phyloP scores from a whole-genome alignment of 495 filamentous ascomycete species.

The Neurospora tetrasperma region DNA sequence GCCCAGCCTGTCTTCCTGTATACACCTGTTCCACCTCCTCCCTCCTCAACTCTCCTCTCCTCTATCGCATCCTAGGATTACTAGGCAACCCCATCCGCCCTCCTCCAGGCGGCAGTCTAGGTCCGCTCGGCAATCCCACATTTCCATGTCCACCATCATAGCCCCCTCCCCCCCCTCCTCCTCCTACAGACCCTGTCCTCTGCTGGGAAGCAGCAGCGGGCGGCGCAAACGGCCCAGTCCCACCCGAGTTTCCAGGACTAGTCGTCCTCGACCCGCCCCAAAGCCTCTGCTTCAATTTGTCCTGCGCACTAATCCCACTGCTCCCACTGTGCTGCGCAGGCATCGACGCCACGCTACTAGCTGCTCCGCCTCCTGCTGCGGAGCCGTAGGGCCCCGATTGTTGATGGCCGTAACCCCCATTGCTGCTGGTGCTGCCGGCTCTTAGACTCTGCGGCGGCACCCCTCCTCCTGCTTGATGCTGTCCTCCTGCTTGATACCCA shows the following conservation, averaged over 20 bases:
- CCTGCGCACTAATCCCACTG: conserved; percentile 28
- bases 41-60: background rate
- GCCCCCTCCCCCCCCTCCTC: background rate
- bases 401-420: conserved; percentile 14
- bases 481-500: conserved; percentile 48
- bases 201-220: conserved; percentile 17
- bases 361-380: conserved; percentile 18
- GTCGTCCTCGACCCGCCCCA: conserved; percentile 36
- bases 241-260: conserved; percentile 19
- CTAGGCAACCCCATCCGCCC: background rate
- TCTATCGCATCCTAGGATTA: background rate
- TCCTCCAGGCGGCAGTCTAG: background rate
- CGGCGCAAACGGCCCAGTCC: conserved; percentile 27
- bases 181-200: background rate
- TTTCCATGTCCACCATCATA: background rate
- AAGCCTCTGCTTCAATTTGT: conserved; percentile 41
- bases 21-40: background rate
- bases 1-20: background rate
- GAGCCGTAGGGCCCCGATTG: conserved; percentile 18
- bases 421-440: conserved; percentile 24
- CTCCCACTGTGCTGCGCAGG: background rate
- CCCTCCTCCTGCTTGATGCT: conserved; percentile 36
- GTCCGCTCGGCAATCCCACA: background rate
- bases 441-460: conserved; percentile 36
- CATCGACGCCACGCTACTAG: conserved; percentile 9